Base-by-base conservation (phyloP, 306 rosid species). In the Arachis hypogaea region DNA sequence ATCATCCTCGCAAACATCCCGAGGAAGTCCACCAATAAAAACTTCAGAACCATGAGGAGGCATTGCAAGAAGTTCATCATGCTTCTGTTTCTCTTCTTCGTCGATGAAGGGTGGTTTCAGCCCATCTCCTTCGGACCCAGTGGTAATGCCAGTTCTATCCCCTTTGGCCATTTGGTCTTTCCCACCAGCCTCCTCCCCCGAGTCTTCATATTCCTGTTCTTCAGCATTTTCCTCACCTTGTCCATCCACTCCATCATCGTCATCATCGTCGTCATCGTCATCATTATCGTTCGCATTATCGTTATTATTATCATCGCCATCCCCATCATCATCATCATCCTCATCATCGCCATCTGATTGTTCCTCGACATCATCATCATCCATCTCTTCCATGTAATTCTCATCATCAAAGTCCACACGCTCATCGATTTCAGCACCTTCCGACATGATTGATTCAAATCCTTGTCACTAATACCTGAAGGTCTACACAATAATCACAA, bases 41-140 rank as follows among this genome's bases (percentile, higher is more conserved):
- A 95, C 91, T 86, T 95, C 98, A 42, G 99, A 90, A 42, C 99
- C 99, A 74, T 87, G 94, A 45, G 99, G 96, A 73, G 99, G 99
- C 74, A 92, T 98, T 16, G 96, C 86, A 79, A 95, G 96, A 81
- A 95, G 90, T 77, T 95, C 83, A 43, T 87, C 91, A 57, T 85
- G 89, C 83, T 90, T 87, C 88, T 83, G 91, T 72, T 77, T 88
- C 68, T 88, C 97, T 46, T 82, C 92, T 43, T 87, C 92, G 59
- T 83, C 85, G 36, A 80, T 62, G 43, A 80, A 55, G 68, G 85
- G 57, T 9, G 82, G 79, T 41, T 83, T 92, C 60, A 77, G 88
- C 69, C 80, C 90, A 62, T 90, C 85, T 40, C 89, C 97, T 9
- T 58, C 71, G 63, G 78, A 82, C 59, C 82, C 93, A 68, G 78